phyloP scores from a whole-genome alignment of 306 rosid species.

The Acacia acuminata region DNA sequence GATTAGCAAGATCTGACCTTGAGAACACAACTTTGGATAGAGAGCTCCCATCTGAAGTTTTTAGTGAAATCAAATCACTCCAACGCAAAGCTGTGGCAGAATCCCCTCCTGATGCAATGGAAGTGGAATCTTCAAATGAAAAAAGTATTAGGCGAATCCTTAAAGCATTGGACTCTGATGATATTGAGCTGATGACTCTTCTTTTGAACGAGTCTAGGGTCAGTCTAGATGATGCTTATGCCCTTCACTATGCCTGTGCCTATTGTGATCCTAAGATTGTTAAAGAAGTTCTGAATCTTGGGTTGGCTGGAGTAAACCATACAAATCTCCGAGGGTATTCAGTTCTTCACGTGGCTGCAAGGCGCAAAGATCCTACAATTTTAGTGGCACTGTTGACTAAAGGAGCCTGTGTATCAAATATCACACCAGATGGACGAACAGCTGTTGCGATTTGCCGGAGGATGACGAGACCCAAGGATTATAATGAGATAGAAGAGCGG shows the following conservation, averaged over 20 bases:
- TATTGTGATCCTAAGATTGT: conserved; percentile 86
- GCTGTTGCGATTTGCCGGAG: conserved; percentile 87
- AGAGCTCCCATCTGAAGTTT: conserved; percentile 70
- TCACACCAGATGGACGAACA: conserved; percentile 73
- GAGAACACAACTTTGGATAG: conserved; percentile 63
- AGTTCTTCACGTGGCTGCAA: conserved; percentile 86
- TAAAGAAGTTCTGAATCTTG: conserved; percentile 66
- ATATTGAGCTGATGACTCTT: conserved; percentile 76
- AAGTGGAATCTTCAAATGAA: conserved; percentile 46
- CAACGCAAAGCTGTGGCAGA: conserved; percentile 40
- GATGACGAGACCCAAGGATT: conserved; percentile 81
- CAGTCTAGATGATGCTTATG: conserved; percentile 72
- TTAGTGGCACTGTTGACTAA: conserved; percentile 64
- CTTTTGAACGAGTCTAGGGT: conserved; percentile 68
- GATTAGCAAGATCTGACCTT: conserved; percentile 71
- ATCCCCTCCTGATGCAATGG: conserved; percentile 39
- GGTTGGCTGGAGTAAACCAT: conserved; percentile 52
- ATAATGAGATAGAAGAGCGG: conserved; percentile 43
- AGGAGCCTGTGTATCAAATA: conserved; percentile 67
- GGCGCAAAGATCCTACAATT: conserved; percentile 79
- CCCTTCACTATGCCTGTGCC: conserved; percentile 85
- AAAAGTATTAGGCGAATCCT: conserved; percentile 65
- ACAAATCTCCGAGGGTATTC: conserved; percentile 62
- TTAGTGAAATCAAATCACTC: conserved; percentile 48
- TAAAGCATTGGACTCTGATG: conserved; percentile 85